These are phyloP conservation scores for Microdochium trichocladiopsis DNA, from an alignment of 2,329 filamentous ascomycete genomes.

Conservation along the genomic window DNA sequence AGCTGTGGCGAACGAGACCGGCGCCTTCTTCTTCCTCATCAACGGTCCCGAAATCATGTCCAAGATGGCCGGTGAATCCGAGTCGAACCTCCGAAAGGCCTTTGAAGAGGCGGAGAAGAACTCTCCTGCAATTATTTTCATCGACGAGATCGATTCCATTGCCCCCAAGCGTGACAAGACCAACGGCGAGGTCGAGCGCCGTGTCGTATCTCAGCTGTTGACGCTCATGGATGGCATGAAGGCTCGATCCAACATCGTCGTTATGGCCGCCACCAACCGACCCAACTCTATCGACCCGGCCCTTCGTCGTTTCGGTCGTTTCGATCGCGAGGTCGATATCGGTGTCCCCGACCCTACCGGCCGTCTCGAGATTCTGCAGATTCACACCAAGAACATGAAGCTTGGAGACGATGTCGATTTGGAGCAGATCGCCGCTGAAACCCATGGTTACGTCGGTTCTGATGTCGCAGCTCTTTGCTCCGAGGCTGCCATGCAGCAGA, in stretches of 20 bases:
- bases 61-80: conserved; percentile 99
- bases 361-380: conserved; percentile 96
- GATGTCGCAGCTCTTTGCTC: conserved; percentile 98
- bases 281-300: conserved; percentile 98
- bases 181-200: conserved; percentile 96
- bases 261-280: conserved; percentile 98
- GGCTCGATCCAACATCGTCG: conserved; percentile 94
- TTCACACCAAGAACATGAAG: conserved; percentile 99
- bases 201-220: conserved; percentile 90
- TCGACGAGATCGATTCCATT: conserved; percentile 98
- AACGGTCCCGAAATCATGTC: conserved; percentile 99
- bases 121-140: conserved; percentile 98
- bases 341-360: conserved; percentile 96
- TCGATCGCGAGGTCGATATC: conserved; percentile 98
- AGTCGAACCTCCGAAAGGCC: conserved; percentile 97
- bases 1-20: conserved; percentile 97
- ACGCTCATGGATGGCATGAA: conserved; percentile 99
- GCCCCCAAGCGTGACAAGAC: conserved; percentile 99
- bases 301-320: conserved; percentile 94
- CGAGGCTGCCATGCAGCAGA: conserved; percentile 99
- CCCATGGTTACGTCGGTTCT: conserved; percentile 97
- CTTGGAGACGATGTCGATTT: conserved; percentile 93
- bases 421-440: conserved; percentile 93
- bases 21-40: conserved; percentile 99
- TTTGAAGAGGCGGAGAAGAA: conserved; percentile 99